Evolutionary conservation across 2,329 filamentous ascomycete genomes (phyloP).

Genomic region (Purpureocillium takamizusanense): DNA sequence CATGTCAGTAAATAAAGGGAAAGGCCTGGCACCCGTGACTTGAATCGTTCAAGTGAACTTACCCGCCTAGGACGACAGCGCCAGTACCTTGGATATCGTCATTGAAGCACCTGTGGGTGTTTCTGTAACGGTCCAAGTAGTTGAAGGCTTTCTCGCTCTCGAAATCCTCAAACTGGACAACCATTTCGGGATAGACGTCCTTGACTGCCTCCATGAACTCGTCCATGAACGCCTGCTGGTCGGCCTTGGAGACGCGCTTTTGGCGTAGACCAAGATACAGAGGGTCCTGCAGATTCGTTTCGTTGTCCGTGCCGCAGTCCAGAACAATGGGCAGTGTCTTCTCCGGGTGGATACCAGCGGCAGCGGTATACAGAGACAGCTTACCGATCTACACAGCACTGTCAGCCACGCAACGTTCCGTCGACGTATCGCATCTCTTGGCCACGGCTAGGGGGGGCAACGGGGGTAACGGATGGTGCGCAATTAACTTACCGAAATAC

Average conservation of each 20-base stretch:
- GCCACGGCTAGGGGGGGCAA: not conserved
- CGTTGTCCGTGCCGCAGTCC: conserved; percentile 58
- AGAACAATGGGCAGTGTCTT: conserved; percentile 69
- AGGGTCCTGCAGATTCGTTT: conserved; percentile 56
- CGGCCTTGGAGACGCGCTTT: conserved; percentile 66
- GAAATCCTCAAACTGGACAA: conserved; percentile 95
- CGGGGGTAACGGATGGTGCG: not conserved
- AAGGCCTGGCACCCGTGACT: too few species aligned
- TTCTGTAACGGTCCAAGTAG: conserved; percentile 81
- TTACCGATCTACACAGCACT: conserved; percentile 66
- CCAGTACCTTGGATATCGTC: conserved; percentile 98
- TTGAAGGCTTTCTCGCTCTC: conserved; percentile 89
- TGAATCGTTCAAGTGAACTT: conserved; percentile 19
- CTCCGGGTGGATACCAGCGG: conserved; percentile 85
- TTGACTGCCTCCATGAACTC: conserved; percentile 91
- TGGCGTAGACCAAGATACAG: conserved; percentile 86
- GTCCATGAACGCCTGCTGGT: conserved; percentile 88
- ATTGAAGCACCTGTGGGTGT: conserved; percentile 92
- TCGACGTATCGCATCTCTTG: too few species aligned
- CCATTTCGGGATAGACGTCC: conserved; percentile 58
- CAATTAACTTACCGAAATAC: conserved; percentile 65
- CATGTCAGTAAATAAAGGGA: conserved; percentile 50
- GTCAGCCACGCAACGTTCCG: not conserved
- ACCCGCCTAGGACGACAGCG: conserved; percentile 84
- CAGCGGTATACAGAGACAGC: conserved; percentile 87